Evolutionary conservation across 306 rosid species (phyloP), one percentile per base, ranked within the genome.

Genomic region (Lathyrus aphaca): DNA sequence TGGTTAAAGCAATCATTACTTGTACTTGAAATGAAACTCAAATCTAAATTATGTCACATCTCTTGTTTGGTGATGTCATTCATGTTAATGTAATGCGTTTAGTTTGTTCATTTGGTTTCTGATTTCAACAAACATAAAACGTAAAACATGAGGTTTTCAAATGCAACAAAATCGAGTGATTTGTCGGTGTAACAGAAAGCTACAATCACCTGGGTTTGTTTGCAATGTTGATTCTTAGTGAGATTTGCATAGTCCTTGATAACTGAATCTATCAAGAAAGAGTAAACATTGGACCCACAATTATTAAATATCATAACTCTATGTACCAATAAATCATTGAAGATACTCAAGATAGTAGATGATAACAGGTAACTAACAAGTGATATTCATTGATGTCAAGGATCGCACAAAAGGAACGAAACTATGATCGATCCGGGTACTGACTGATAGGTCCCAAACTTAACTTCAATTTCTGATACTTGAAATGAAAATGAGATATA

Each of bases 1-100:
- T 15, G 5, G 17, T 46, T 27, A 74, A 64, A 18, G 42, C 48
- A 53, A 42, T 43, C 62, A 27, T 50, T 74, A 43, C 50, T 18
- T 14, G 72, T 64, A 74, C 50, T 25, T 74, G 12, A 9, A n/a
- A n/a, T n/a, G n/a, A 64, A 51, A 73, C 30, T 62, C 46, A 25
- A 25, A 10, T 73, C 55, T 73, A 62, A 29, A 69, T 63, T 63
- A 15, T 40, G 29, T 6, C 56, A 51, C 13, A 54, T 53, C 48
- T 16, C 63, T 38, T 21, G 29, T 10, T 35, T 56, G 59, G 35
- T 15, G 2, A 48, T 6, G 54, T 8, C 6, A n/a, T 44, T 44
- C 18, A 5, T 44, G 9, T 4, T 44, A 48, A 16, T 23, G 25
- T 23, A 23, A 23, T 48, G 21, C 5, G 50, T 44, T n/a, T 7